Evolutionary conservation across 441 rosid genomes (phyloP), one percentile per base, ranked within the genome.

Genomic region (Erysimum cheiri): DNA sequence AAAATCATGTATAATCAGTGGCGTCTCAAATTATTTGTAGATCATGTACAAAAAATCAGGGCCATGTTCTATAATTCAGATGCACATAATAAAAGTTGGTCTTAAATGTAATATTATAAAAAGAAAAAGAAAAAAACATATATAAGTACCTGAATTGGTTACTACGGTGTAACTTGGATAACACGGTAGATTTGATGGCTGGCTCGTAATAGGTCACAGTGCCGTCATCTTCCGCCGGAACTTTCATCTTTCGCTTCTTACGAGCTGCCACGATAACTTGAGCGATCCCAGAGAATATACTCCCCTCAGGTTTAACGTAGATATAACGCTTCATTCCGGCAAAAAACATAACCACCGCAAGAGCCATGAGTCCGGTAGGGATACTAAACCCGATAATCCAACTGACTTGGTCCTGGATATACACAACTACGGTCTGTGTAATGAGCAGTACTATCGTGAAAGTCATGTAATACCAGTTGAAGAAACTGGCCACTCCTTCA

Each of bases 351-450:
- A 84, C 64, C 50, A 89, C 82, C 5, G 98, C 89, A 3, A 84
- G 33, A 47, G 83, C 87, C 98, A 93, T 93, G 11, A 88, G 87
- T 12, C 80, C 33, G 14, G 95, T 83, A 26, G 98, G 98, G 36
- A 93, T 80, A 14, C 98, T 93, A 43, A 91, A 88, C 0, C 98
- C 97, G 78, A 88, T 82, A 35, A 88, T 84, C 96, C 97, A 93
- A 7, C 98, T 96, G n/a, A 91, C 59, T 69, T 88, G 84, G 69
- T 93, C 97, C 60, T 93, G 98, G 39, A 93, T 79, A 60, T 91
- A 93, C 9, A 93, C 96, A 43, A 93, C 64, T 10, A 89, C 92
- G 29, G 98, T 93, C 58, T 88, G 88, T 0, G 93, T 93, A 70
- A 85, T 60, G 15, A 93, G 80, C 0, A 91, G 33, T 62, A 69